Evolutionary conservation across 2,329 filamentous ascomycete species (phyloP), one percentile per base, ranked within the genome.

Genomic region (Cadophora gregata): DNA sequence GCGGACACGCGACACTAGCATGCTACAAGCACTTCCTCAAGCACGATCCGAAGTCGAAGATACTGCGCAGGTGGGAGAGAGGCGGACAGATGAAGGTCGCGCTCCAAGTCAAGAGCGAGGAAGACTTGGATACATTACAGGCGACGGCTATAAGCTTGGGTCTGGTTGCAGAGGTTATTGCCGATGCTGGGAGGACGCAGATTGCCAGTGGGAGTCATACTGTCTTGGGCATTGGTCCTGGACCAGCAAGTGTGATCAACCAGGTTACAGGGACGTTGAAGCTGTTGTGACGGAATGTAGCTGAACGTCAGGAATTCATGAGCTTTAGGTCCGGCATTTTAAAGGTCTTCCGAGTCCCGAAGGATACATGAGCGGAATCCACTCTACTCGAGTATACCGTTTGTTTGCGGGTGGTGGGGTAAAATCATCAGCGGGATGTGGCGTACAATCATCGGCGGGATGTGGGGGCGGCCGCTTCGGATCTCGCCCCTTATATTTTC

Each of bases 141-240:
- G 91, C 89, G 63, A 89, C 90, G 78, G 96, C 96, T 3, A 85
- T 93, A 69, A 93, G 90, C 77, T 78, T 97, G 66, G 95, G 96
- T 1, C 80, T 99, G 67, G 94, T 93, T 68, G 93, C 95, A 62
- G 91, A 95, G 78, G 89, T 97, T 62, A 95, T 99, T 72, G 90
- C 92, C 75, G 96, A 99, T 80, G 96, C 96, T n/a, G 96, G 96
- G 16, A 87, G 96, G 69, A 99, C 96, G 55, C 96, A 99, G 86
- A 98, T 99, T 79, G 94, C 93, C 62, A 89, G 91, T 51, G 95
- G 96, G 21, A 97, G 93, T 78, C 86, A 93, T 78, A 99, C 96
- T 0, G 96, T 99, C 50, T 82, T 99, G 61, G 96, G 96, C 0
- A 88, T 95, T 62, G 89, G 89, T 0, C 89, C 89, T 2, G 95